These are phyloP conservation scores for Deuterostichococcus epilithicus DNA, from an alignment of 139 green algal genomes.

Conservation along the genomic window DNA sequence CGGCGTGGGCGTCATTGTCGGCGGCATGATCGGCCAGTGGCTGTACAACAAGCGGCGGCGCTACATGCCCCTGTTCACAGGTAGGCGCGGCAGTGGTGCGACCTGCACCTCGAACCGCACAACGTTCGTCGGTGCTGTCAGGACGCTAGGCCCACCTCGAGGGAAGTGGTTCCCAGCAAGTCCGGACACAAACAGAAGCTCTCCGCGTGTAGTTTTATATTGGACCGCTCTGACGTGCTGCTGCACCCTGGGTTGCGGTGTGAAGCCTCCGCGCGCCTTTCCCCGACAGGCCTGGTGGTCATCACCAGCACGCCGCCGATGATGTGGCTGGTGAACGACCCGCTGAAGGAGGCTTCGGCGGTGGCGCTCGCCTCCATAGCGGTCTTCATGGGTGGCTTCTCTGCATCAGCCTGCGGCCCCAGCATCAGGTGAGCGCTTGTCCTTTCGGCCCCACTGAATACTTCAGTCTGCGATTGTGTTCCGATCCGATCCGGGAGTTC, in stretches of 20 bases:
- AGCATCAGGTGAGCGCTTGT: conserved; percentile 36
- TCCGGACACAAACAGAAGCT: too few relatives aligned
- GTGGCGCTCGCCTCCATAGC: conserved; percentile 31
- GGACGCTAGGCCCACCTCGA: too few relatives aligned
- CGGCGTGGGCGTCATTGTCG: conserved; percentile 60
- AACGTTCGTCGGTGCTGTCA: too few relatives aligned
- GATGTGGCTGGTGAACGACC: conserved; percentile 62
- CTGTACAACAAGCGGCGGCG: conserved; percentile 63
- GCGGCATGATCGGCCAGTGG: conserved; percentile 62
- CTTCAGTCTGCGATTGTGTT: neutral
- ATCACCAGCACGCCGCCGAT: conserved; percentile 41
- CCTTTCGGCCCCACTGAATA: too few relatives aligned
- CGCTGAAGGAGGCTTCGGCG: conserved; percentile 8
- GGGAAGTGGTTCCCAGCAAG: too few relatives aligned
- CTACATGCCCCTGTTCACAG: conserved; percentile 48
- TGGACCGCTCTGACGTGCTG: too few relatives aligned
- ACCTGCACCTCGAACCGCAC: too few relatives aligned
- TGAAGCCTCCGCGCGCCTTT: too few relatives aligned
- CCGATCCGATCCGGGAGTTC: too few relatives aligned
- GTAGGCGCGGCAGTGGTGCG: neutral
- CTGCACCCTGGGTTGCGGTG: too few relatives aligned
- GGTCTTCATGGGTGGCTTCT: conserved; percentile 18
- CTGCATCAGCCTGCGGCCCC: conserved; percentile 32
- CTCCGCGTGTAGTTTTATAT: too few relatives aligned
- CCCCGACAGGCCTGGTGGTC: neutral